Evolutionary conservation across 2,329 filamentous ascomycete species (phyloP), one percentile per base, ranked within the genome.

Genomic region (Fusarium irregulare): DNA sequence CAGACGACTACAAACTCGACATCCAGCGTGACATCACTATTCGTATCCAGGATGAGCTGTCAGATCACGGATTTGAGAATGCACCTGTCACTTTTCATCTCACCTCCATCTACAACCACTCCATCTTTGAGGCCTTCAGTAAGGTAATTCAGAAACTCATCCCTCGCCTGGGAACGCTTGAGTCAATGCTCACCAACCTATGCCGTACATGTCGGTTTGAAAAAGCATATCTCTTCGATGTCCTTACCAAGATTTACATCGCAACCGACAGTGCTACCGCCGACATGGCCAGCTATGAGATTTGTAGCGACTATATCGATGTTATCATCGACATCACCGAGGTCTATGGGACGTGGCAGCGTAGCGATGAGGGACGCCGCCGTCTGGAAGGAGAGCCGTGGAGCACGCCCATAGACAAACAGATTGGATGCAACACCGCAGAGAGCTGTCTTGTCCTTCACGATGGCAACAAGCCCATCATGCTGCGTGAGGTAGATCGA

Each of bases 121-220:
- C 92, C 75, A 97, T 97, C 77, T 99, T 98, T 78, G 96, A 99
- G 81, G 96, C 96, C 51, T 98, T 99, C 79, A 95, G 92, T 83
- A 98, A 98, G 80, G 95, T 99, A 68, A 97, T 99, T 70, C 96
- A 99, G 81, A 98, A 98, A 80, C 88, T 99, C 30, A 95, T 99
- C 54, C 95, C 96, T 1, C 93, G 97, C 67, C 88, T 99, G 10
- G 93, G 94, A 8, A 97, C 94, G 27, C 89, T 99, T 59, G 96
- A 99, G 81, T 92, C 94, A 53, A 88, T 99, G 80, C 91, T 99
- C 76, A 98, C 97, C 76, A 96, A 95, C 72, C 88, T 99, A 44
- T 97, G 93, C 82, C 93, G 92, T 66, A 96, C 93, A 16, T 98
- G 94, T 78, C 92, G 93, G 49, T 98, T 99, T 78, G 94, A 98